Percentiles rank a stretch among this genome's conserved stretches.
phyloP scores from a whole-genome alignment of 2,329 filamentous ascomycete species.

The Cercospora sp. region DNA sequence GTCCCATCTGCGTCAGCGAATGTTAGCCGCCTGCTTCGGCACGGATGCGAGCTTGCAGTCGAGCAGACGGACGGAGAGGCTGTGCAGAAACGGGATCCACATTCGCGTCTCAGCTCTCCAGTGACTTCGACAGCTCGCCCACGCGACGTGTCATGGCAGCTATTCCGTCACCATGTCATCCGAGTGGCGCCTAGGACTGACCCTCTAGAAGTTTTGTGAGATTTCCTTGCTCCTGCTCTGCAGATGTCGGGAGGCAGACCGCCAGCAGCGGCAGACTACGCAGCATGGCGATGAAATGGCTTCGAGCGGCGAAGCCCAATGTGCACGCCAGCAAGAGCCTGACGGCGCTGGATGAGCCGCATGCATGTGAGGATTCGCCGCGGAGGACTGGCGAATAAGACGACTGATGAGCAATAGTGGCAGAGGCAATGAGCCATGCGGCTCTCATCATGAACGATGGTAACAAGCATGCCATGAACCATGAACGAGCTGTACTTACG shows the following conservation, averaged over 20 bases:
- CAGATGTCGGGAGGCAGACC: not conserved
- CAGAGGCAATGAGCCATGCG: slow-evolving; percentile 46
- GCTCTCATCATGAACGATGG: slow-evolving; percentile 44
- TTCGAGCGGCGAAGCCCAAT: slow-evolving; percentile 37
- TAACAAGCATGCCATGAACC: slow-evolving; percentile 29
- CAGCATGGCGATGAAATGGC: slow-evolving; percentile 38
- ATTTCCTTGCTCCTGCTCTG: not conserved
- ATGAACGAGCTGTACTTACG: slow-evolving; percentile 27
- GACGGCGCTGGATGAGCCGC: slow-evolving; percentile 58
- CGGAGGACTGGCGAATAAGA: not conserved
- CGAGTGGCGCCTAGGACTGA: not conserved
- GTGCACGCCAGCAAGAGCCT: slow-evolving; percentile 55
- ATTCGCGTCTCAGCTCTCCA: not conserved
- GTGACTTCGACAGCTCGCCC: not conserved
- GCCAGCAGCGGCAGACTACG: not conserved
- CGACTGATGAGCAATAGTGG: slow-evolving; percentile 39
- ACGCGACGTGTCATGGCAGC: slow-evolving; percentile 4
- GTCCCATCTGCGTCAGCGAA: not conserved
- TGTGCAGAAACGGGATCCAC: slow-evolving; percentile 1
- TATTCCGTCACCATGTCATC: slow-evolving; percentile 2
- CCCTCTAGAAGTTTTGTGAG: not conserved
- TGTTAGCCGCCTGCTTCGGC: not conserved
- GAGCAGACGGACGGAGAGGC: not conserved
- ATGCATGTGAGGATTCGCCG: slow-evolving; percentile 56
- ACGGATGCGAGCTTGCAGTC: not conserved